Percentiles rank a stretch among this genome's conserved stretches.
phyloP scores from a whole-genome alignment of 805 yeast species.

The Dipodascus geniculatus region DNA sequence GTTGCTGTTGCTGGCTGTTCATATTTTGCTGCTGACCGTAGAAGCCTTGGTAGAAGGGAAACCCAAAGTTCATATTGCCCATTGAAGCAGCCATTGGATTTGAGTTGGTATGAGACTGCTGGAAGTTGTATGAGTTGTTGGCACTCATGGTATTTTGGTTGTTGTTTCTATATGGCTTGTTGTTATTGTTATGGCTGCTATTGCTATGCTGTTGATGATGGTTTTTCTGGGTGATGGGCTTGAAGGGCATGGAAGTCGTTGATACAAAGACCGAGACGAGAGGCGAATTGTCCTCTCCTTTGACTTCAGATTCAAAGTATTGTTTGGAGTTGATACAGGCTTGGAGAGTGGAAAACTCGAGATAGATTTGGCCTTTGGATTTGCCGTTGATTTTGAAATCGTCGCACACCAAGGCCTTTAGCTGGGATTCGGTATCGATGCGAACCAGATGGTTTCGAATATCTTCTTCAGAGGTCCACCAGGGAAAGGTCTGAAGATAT shows the following conservation, averaged over 20 bases:
- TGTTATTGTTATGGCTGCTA: background rate
- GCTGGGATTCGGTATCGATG: constrained; percentile 4
- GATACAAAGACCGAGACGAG: background rate
- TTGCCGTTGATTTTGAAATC: constrained; percentile 16
- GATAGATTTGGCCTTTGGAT: constrained; percentile 14
- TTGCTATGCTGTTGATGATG: background rate
- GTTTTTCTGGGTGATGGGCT: background rate
- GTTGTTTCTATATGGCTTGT: background rate
- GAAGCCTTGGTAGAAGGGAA: background rate
- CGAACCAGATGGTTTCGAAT: constrained; percentile 13
- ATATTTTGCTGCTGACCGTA: background rate
- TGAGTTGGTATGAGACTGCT: background rate
- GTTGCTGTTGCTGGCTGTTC: background rate
- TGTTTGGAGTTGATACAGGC: constrained; percentile 8
- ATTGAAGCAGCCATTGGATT: constrained; percentile 1
- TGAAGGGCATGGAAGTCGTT: background rate
- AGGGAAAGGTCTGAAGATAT: constrained; percentile 9
- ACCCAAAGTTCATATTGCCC: background rate
- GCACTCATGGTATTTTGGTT: background rate
- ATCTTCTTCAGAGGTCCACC: constrained; percentile 18
- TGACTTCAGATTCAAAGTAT: constrained; percentile 2
- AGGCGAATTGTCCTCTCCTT: background rate
- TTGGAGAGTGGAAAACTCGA: constrained; percentile 8
- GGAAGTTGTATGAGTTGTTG: background rate
- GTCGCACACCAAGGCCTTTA: constrained; percentile 10